Evolutionary conservation across 345 rosid species (phyloP), one percentile per base, ranked within the genome.

Genomic region (Rhodomyrtus tomentosa): DNA sequence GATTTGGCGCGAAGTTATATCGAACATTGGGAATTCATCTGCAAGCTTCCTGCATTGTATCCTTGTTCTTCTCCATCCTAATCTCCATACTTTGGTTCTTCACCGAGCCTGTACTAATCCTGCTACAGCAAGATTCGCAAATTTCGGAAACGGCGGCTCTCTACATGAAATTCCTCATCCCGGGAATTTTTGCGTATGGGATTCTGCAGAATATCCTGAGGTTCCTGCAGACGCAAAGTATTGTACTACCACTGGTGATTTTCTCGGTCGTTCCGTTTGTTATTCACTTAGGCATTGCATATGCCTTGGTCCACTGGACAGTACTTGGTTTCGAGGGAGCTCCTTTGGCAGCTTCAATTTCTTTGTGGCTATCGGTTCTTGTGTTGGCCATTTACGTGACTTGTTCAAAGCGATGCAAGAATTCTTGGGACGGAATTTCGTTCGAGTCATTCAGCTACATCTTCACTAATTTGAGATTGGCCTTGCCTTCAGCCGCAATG

Each of bases 401-500:
- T 10, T 83, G 59, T 56, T 80, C 94, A 1, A 87, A 89, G 72
- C 88, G 86, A 82, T 90, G 92, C 59, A 42, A 87, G 81, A 87
- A 86, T 20, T 93, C 99, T 7, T 93, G 97, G 98, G 86, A 85
- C 9, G 95, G 98, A 29, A 88, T 93, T 73, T 89, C 96, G 0
- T 74, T 74, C 0, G 92, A 91, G 85, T 84, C 95, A 15, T 84
- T 91, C 50, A 27, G 82, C 56, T 86, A 88, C 84, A 50, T 93
- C 8, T 58, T 84, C 2, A 2, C 81, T 9, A 88, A 85, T 92
- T 83, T 93, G 84, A 92, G 87, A 82, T 82, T 95, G 40, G 94
- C 95, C 56, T 58, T 95, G 86, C 93, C 93, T 54, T 95, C 97
- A 12, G 95, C 97, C 16, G 94, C 93, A 85, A 94, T 96, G 98